phyloP scores from a whole-genome alignment of 371 early-diverging fungal genomes.

The Lichtheimia corymbifera region DNA sequence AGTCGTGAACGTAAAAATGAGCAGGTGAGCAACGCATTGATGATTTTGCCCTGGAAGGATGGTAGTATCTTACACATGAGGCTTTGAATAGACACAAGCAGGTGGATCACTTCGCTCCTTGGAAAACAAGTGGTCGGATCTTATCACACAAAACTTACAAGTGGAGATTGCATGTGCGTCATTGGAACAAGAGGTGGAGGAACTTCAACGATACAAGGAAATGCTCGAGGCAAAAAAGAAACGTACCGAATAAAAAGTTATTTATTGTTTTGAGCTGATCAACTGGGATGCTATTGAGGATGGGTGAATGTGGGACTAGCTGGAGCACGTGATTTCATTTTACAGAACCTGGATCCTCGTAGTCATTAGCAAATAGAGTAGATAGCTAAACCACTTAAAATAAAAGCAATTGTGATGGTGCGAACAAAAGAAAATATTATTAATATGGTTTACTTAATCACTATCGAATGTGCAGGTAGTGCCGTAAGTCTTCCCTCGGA shows the following conservation, averaged over 20 bases:
- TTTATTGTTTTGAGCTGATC: too few species aligned
- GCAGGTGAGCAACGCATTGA: constrained; percentile 51
- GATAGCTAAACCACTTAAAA: too few species aligned
- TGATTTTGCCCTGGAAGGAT: not conserved
- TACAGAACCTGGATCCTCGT: too few species aligned
- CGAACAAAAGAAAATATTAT: not conserved
- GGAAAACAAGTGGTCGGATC: constrained; percentile 64
- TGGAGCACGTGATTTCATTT: too few species aligned
- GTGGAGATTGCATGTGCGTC: constrained; percentile 62
- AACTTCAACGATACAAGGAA: constrained; percentile 47
- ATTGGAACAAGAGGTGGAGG: constrained; percentile 53
- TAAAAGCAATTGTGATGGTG: too few species aligned
- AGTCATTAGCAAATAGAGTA: too few species aligned
- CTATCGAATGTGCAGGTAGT: constrained; percentile 50
- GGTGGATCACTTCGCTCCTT: constrained; percentile 55
- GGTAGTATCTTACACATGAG: not conserved
- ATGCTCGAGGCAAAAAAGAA: constrained; percentile 9
- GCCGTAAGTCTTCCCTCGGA: constrained; percentile 52
- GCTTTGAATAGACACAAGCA: constrained; percentile 42
- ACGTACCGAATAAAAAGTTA: not conserved
- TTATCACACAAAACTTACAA: constrained; percentile 62
- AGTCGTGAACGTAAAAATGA: constrained; percentile 73
- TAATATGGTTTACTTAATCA: constrained; percentile 19
- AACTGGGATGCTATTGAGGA: too few species aligned
- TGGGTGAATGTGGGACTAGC: too few species aligned